Percentiles rank a stretch among this genome's conserved stretches.
phyloP scores from a whole-genome alignment of 768 basidiomycete genomes.

The Dacryopinax spathularia region DNA sequence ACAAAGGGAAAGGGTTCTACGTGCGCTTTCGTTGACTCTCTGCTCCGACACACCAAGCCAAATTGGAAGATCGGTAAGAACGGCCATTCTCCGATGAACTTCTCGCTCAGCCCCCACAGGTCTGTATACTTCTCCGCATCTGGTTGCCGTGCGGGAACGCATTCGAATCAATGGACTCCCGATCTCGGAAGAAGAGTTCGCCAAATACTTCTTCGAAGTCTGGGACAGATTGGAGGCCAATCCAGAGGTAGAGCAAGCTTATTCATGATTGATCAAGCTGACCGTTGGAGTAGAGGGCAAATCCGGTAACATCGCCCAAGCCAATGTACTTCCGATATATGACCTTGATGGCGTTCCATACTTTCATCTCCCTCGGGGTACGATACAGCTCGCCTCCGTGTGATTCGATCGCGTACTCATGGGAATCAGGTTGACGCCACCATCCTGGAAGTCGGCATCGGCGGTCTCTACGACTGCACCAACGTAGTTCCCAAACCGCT shows the following conservation, averaged over 20 bases:
- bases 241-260: conserved; percentile 10
- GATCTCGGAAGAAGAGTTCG: conserved; percentile 73
- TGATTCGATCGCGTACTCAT: neutral
- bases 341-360: conserved; percentile 83
- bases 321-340: conserved; percentile 90
- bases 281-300: too few relatives aligned
- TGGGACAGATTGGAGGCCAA: conserved; percentile 72
- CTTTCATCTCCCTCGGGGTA: conserved; percentile 62
- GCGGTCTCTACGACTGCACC: conserved; percentile 86
- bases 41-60: conserved; percentile 61
- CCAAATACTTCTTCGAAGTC: conserved; percentile 87
- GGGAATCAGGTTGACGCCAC: conserved; percentile 63
- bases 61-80: conserved; percentile 65
- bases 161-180: conserved; percentile 87
- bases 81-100: neutral
- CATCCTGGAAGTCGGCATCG: conserved; percentile 91
- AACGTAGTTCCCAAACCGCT: conserved; percentile 85
- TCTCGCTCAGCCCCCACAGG: conserved; percentile 34
- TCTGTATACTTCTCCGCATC: conserved; percentile 90
- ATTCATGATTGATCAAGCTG: too few relatives aligned
- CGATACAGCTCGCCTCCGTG: neutral
- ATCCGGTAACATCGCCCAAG: conserved; percentile 45
- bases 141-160: conserved; percentile 88
- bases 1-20: conserved; percentile 99
- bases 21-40: conserved; percentile 79